phyloP scores from a whole-genome alignment of 441 rosid species.

The Erysimum pusillum region DNA sequence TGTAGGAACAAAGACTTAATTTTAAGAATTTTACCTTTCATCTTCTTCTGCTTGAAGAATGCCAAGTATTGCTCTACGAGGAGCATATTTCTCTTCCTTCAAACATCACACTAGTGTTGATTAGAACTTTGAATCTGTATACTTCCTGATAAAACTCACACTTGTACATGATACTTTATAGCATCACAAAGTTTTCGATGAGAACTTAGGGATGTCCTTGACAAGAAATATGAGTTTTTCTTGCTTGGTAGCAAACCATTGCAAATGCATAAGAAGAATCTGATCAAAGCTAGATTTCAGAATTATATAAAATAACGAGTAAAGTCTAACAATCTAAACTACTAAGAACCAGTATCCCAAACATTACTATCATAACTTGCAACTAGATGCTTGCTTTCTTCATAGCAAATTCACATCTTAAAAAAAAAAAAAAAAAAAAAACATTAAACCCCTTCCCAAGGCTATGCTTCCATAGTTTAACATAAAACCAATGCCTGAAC shows the following conservation, averaged over 20 bases:
- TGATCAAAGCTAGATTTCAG: not conserved
- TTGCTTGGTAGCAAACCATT: conserved; percentile 8
- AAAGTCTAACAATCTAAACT: conserved; percentile 16
- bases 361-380: not conserved
- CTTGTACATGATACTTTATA: not conserved
- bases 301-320: not conserved
- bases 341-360: conserved; percentile 1
- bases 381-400: conserved; percentile 6
- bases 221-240: not conserved
- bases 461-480: not conserved
- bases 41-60: conserved; percentile 98
- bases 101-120: conserved; percentile 22
- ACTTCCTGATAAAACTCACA: not conserved
- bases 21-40: conserved; percentile 68
- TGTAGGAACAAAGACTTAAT: not conserved
- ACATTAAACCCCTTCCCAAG: not conserved
- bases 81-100: conserved; percentile 93
- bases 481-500: not conserved
- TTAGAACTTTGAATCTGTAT: not conserved
- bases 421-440: not conserved
- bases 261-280: not conserved
- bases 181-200: not conserved
- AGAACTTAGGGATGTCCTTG: not conserved
- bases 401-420: not conserved
- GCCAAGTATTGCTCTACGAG: conserved; percentile 86